phyloP scores from a whole-genome alignment of 306 rosid genomes.

The Oxytropis ochrocephala region DNA sequence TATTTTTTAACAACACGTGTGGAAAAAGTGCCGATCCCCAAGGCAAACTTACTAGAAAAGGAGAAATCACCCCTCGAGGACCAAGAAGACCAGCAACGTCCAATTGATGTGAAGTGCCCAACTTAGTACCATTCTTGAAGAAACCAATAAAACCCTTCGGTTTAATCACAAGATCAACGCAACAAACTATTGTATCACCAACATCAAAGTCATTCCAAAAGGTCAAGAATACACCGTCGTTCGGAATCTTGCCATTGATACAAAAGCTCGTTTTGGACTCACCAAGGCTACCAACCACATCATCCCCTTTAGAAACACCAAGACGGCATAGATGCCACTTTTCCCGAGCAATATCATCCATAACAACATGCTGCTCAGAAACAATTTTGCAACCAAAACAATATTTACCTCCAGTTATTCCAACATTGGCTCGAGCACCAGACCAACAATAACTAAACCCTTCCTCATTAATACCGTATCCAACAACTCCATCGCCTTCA shows the following conservation, averaged over 20 bases:
- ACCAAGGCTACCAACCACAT: conserved; percentile 44
- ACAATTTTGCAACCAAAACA: conserved; percentile 48
- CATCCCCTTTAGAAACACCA: conserved; percentile 50
- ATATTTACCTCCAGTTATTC: conserved; percentile 45
- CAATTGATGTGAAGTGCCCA: conserved; percentile 34
- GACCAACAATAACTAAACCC: conserved; percentile 70
- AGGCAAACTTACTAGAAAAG: not conserved
- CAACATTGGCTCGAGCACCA: conserved; percentile 45
- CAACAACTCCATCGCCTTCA: conserved; percentile 13
- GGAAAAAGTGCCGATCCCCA: conserved; percentile 48
- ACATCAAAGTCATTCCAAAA: conserved; percentile 48
- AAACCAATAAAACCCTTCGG: conserved; percentile 48
- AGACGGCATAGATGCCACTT: conserved; percentile 42
- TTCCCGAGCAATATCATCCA: conserved; percentile 31
- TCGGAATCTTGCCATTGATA: conserved; percentile 42
- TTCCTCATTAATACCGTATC: conserved; percentile 35
- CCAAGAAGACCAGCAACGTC: conserved; percentile 31
- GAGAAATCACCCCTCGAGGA: conserved; percentile 27
- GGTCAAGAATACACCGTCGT: conserved; percentile 25
- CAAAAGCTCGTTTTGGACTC: conserved; percentile 48
- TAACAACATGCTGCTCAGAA: conserved; percentile 31
- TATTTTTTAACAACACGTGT: conserved; percentile 52
- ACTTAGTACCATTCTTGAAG: conserved; percentile 52
- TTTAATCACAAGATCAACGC: conserved; percentile 42
- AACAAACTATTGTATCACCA: conserved; percentile 49